Evolutionary conservation across 1,284 basidiomycete genomes (phyloP).

Genomic region (Apiotrichum mycotoxinovorans): DNA sequence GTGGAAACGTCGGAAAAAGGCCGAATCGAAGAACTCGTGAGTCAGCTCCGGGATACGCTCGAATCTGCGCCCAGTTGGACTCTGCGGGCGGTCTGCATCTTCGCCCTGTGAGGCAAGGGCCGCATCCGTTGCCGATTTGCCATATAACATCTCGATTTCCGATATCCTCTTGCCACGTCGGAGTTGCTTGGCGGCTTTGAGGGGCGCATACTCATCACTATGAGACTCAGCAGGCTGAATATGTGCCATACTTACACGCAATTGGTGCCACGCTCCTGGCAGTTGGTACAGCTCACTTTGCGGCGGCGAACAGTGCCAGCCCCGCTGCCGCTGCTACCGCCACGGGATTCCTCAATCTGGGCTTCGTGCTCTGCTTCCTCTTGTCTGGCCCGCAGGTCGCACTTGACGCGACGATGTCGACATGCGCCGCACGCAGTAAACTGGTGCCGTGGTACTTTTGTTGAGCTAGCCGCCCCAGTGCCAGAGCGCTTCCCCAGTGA

Average conservation of each 20-base stretch:
- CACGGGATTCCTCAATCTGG: slow-evolving; percentile 8
- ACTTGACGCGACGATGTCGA: slow-evolving; percentile 65
- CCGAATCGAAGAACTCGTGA: slow-evolving; percentile 71
- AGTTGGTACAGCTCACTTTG: slow-evolving; percentile 68
- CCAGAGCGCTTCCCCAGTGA: neutral
- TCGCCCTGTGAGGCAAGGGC: slow-evolving; percentile 30
- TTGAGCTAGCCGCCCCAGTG: neutral
- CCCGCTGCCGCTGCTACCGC: neutral
- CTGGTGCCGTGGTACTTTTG: slow-evolving; percentile 69
- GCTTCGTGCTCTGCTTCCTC: slow-evolving; percentile 28
- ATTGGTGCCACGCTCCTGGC: slow-evolving; percentile 75
- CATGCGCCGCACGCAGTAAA: slow-evolving; percentile 86
- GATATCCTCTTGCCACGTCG: slow-evolving; percentile 76
- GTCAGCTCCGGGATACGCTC: slow-evolving; percentile 57
- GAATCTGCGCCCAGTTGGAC: slow-evolving; percentile 16
- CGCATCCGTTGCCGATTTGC: slow-evolving; percentile 34
- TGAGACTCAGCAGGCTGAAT: neutral
- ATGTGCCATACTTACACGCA: slow-evolving; percentile 66
- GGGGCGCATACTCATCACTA: slow-evolving; percentile 77
- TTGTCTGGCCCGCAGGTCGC: slow-evolving; percentile 45
- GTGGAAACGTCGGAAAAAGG: slow-evolving; percentile 75
- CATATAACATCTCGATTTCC: slow-evolving; percentile 60
- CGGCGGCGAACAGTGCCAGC: slow-evolving; percentile 4
- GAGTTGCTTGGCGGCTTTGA: slow-evolving; percentile 79
- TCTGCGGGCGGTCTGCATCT: slow-evolving; percentile 15